Conservation (phyloP, 495 filamentous ascomycete species). For the Mycothermus thermophilus region DNA sequence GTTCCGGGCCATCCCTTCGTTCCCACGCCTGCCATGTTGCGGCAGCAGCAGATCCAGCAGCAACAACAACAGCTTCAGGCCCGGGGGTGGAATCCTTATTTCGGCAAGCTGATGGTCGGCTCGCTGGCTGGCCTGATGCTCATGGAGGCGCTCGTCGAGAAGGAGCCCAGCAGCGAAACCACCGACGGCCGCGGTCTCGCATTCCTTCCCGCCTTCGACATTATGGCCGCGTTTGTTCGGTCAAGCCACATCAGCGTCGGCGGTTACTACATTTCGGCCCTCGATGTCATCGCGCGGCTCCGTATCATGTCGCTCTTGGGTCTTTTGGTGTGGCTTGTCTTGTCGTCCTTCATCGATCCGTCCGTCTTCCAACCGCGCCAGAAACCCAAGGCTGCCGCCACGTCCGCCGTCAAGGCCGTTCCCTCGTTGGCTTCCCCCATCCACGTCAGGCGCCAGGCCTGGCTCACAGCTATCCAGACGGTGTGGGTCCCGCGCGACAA, state of each 20-base stretch:
- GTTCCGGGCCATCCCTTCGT: slow-evolving; percentile 27
- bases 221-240: slow-evolving; percentile 31
- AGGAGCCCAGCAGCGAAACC: slow-evolving; percentile 41
- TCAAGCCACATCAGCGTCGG: slow-evolving; percentile 30
- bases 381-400: slow-evolving; percentile 13
- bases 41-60: slow-evolving; percentile 34
- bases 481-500: slow-evolving; percentile 86
- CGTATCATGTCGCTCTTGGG: slow-evolving; percentile 52
- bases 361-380: slow-evolving; percentile 29
- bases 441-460: slow-evolving; percentile 75
- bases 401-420: slow-evolving; percentile 33
- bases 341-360: slow-evolving; percentile 49
- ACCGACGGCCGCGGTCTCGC: slow-evolving; percentile 56
- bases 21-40: slow-evolving; percentile 23
- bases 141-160: slow-evolving; percentile 55
- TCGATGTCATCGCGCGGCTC: slow-evolving; percentile 32
- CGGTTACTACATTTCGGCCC: slow-evolving; percentile 31
- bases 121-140: slow-evolving; percentile 86
- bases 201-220: slow-evolving; percentile 49
- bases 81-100: slow-evolving; percentile 35
- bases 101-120: slow-evolving; percentile 76
- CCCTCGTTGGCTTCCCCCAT: slow-evolving; percentile 69
- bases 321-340: slow-evolving; percentile 51
- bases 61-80: slow-evolving; percentile 27
- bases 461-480: slow-evolving; percentile 88